Base-by-base conservation (phyloP, 306 rosid genomes). In the Vachellia collinsii region DNA sequence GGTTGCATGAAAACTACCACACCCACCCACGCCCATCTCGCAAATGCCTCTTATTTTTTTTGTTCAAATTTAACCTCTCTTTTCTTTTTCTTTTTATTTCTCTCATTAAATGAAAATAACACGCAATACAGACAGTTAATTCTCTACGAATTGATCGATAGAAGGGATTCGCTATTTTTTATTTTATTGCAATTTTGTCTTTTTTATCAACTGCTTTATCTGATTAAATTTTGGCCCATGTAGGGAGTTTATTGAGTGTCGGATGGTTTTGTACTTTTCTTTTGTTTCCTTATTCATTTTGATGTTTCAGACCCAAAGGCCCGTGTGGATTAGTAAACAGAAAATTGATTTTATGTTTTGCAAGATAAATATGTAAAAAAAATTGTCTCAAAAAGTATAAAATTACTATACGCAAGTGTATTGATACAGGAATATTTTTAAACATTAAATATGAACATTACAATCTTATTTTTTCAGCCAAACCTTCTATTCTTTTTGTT, bases 1-100 rank as follows among this genome's bases (percentile, higher is more conserved):
- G 58, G 7, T 44, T 79, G 79, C 87, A 79, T 84, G 87, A 79
- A 70, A 75, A 76, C 59, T 47, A 79, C 41, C 34, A 17, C 50
- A 58, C 39, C 66, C 67, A 5, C 17, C 25, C 38, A 58, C 29
- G 34, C 48, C 14, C 46, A 1, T 53, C 23, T 29, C 72, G 19
- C 48, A 72, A 63, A 25, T 29, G 42, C 62, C 41, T 38, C 47
- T 36, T 50, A 22, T 46, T 80, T 38, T 13, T 7, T 29, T 38
- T 37, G 19, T 8, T 62, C 34, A 29, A 9, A 61, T 25, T 8
- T 12, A 5, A 3, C 34, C 8, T 4, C 1, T 23, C 0, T 3
- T 8, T 56, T 20, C 20, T 19, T 54, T n/a, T 56, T 23, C n/a
- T n/a, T n/a, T n/a, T n/a, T n/a, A n/a, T 16, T 17, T 1, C 17